These are phyloP conservation scores for Neopestalotiopsis sp. DNA, from an alignment of 2,329 filamentous ascomycete species.

Conservation along the genomic window DNA sequence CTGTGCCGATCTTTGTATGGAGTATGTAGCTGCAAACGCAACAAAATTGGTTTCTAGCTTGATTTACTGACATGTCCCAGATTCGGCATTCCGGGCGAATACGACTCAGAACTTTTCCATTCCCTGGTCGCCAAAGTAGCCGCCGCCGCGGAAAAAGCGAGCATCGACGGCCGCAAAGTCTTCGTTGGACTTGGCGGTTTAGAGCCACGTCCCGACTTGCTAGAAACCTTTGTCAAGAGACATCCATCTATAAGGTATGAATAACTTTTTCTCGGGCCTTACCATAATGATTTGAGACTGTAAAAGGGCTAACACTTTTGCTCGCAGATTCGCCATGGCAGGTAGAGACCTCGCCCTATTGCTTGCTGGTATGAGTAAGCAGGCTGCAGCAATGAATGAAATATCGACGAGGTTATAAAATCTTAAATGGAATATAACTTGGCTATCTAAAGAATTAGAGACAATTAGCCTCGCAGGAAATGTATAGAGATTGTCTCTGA, in stretches of 20 bases:
- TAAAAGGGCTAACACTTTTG: background rate
- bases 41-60: background rate
- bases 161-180: conserved; percentile 14
- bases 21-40: conserved; percentile 5
- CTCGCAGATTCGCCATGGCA: conserved; percentile 19
- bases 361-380: conserved; percentile 19
- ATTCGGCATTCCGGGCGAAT: conserved; percentile 19
- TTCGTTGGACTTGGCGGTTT: conserved; percentile 21
- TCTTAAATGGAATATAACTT: background rate
- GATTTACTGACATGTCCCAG: background rate
- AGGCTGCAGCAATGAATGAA: conserved; percentile 19
- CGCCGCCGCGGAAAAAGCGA: conserved; percentile 16
- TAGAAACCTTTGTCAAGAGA: conserved; percentile 17
- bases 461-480: no score
- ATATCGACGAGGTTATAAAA: conserved; percentile 10
- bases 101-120: conserved; percentile 18
- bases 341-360: conserved; percentile 18
- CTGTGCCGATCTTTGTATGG: conserved; percentile 21
- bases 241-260: conserved; percentile 18
- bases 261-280: background rate
- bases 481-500: no score
- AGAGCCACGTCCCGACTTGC: conserved; percentile 19
- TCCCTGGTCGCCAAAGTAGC: conserved; percentile 15
- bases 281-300: no score
- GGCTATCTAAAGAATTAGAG: no score